Evolutionary conservation across 768 basidiomycete genomes (phyloP).

Genomic region (Hortiboletus campestris): DNA sequence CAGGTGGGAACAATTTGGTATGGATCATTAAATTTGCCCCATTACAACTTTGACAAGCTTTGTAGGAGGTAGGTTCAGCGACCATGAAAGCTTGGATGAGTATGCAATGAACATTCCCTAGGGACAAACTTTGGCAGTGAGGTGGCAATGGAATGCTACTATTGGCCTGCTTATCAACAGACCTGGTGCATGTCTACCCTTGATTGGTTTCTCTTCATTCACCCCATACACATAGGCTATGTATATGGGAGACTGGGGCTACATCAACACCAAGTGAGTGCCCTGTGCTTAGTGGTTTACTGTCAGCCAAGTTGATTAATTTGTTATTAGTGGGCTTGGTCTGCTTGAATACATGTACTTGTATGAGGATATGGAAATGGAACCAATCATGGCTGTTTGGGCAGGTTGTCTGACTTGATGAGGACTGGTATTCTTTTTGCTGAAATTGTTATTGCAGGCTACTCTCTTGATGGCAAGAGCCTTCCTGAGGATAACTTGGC

Average conservation of each 20-base stretch:
- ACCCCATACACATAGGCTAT: slow-evolving; percentile 32
- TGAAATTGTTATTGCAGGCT: slow-evolving; percentile 34
- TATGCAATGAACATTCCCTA: slow-evolving; percentile 24
- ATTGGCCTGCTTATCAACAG: slow-evolving; percentile 53
- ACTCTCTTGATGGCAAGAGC: slow-evolving; percentile 45
- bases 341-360: slow-evolving; percentile 54
- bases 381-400: slow-evolving; percentile 64
- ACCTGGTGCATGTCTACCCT: slow-evolving; percentile 31
- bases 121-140: slow-evolving; percentile 50
- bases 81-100: neutral
- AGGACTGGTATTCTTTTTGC: neutral
- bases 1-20: slow-evolving; percentile 67
- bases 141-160: slow-evolving; percentile 70
- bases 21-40: slow-evolving; percentile 10
- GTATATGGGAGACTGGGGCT: slow-evolving; percentile 63
- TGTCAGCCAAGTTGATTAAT: neutral
- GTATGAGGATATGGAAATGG: slow-evolving; percentile 56
- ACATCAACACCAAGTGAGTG: slow-evolving; percentile 56
- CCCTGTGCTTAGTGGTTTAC: neutral
- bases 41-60: slow-evolving; percentile 19
- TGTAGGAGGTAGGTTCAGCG: slow-evolving; percentile 39
- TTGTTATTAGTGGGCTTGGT: slow-evolving; percentile 46
- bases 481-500: slow-evolving; percentile 42
- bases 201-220: neutral
- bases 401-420: slow-evolving; percentile 36